These are phyloP conservation scores for Debaryomyces hansenii DNA, from an alignment of 805 yeast species.

Conservation along the genomic window DNA sequence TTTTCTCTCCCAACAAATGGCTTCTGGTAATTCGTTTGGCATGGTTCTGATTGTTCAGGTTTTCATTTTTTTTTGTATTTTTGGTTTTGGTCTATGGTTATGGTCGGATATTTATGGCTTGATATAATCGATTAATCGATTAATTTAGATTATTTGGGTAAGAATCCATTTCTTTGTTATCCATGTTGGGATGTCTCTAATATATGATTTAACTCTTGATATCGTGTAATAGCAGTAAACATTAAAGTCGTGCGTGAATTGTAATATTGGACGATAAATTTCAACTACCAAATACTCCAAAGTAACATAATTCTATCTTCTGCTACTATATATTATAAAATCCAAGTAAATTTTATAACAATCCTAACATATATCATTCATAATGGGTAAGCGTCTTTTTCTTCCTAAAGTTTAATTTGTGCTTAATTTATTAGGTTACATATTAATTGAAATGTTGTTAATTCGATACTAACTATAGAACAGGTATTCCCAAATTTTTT, in stretches of 20 bases:
- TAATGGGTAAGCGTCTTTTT: conserved; percentile 3
- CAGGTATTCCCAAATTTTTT: conserved; percentile 95
- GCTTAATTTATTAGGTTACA: no score
- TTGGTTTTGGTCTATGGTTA: background rate
- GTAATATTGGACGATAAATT: background rate
- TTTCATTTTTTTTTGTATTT: background rate
- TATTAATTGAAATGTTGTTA: no score
- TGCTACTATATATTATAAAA: background rate
- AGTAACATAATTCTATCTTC: no score
- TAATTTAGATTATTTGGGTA: background rate
- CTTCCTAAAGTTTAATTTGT: background rate
- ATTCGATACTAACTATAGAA: background rate
- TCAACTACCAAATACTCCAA: background rate
- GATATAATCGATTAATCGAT: background rate
- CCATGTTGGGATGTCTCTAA: background rate
- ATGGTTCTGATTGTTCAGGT: background rate
- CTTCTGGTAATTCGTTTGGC: background rate
- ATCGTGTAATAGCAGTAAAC: background rate
- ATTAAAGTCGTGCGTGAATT: background rate
- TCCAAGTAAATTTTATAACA: background rate
- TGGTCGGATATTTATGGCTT: background rate
- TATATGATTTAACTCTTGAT: background rate
- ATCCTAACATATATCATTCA: background rate
- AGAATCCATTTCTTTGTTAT: background rate
- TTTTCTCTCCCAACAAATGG: background rate